These are phyloP conservation scores for Pelargonium australe DNA, from an alignment of 441 rosid genomes.

Conservation along the genomic window DNA sequence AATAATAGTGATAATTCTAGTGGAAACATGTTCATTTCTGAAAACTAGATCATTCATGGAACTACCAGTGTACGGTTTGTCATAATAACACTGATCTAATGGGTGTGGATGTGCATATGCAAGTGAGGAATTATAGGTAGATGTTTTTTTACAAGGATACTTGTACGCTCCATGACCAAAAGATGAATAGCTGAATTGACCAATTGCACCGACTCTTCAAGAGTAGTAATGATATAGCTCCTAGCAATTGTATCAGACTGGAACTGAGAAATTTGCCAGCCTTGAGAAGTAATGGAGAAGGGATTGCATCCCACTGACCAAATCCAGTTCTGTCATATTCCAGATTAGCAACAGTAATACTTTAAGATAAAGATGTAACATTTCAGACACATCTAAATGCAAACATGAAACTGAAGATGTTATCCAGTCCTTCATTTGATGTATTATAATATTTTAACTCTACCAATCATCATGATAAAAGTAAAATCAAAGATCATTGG, in stretches of 20 bases:
- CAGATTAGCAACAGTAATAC: slow-evolving; percentile 7
- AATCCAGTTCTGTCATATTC: slow-evolving; percentile 72
- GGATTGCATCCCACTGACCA: slow-evolving; percentile 99
- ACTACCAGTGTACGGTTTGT: not conserved
- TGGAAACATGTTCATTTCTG: not conserved
- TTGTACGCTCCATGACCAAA: slow-evolving; percentile 72
- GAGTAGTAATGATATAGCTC: slow-evolving; percentile 79
- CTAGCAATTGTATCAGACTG: slow-evolving; percentile 89
- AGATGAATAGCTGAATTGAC: slow-evolving; percentile 82
- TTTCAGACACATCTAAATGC: not conserved
- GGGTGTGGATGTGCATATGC: not conserved
- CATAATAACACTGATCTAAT: not conserved
- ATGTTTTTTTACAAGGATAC: slow-evolving; percentile 57
- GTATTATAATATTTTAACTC: not conserved
- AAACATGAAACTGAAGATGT: not conserved
- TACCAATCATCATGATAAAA: not conserved
- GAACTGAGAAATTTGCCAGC: slow-evolving; percentile 84
- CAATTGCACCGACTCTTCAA: slow-evolving; percentile 80
- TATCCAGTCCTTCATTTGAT: not conserved
- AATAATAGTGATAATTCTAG: not conserved
- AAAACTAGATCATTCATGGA: slow-evolving; percentile 1
- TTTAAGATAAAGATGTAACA: not conserved
- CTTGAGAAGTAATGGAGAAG: slow-evolving; percentile 73
- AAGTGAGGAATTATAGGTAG: not conserved
- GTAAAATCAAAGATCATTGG: slow-evolving; percentile 1